phyloP scores from a whole-genome alignment of 202 grass and related monocot genomes.

The Zizania palustris region DNA sequence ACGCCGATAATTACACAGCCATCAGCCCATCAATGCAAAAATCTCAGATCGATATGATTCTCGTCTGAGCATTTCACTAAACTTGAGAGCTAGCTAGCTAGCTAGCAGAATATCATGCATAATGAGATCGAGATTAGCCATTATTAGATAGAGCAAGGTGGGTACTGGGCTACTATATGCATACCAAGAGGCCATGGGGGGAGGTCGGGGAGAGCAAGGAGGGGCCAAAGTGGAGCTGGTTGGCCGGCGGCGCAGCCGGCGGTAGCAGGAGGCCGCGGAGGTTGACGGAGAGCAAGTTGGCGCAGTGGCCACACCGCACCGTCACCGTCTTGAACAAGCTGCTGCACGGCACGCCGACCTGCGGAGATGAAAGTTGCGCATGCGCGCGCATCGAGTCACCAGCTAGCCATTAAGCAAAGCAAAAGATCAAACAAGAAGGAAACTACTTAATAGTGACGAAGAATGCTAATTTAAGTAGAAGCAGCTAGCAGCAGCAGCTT shows the following conservation, averaged over 20 bases:
- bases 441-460: neutral
- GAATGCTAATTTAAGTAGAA: neutral
- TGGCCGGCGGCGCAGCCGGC: slow-evolving; percentile 42
- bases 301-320: slow-evolving; percentile 95
- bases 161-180: no score
- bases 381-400: neutral
- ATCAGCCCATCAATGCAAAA: neutral
- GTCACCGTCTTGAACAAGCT: slow-evolving; percentile 99
- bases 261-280: slow-evolving; percentile 68
- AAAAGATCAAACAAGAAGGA: neutral
- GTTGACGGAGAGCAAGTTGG: slow-evolving; percentile 95
- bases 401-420: neutral
- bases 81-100: neutral
- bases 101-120: no score
- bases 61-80: neutral
- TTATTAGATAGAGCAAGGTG: neutral
- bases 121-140: neutral
- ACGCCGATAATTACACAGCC: neutral
- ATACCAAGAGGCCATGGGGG: slow-evolving; percentile 78
- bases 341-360: slow-evolving; percentile 97
- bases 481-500: no score
- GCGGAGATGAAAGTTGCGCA: slow-evolving; percentile 10
- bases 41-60: neutral
- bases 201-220: slow-evolving; percentile 69
- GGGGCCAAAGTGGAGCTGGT: slow-evolving; percentile 70